Percentiles rank a stretch among this genome's conserved stretches.
Evolutionary conservation across 495 filamentous ascomycete genomes (phyloP).

Genomic region (Penicillium macrosclerotiorum): DNA sequence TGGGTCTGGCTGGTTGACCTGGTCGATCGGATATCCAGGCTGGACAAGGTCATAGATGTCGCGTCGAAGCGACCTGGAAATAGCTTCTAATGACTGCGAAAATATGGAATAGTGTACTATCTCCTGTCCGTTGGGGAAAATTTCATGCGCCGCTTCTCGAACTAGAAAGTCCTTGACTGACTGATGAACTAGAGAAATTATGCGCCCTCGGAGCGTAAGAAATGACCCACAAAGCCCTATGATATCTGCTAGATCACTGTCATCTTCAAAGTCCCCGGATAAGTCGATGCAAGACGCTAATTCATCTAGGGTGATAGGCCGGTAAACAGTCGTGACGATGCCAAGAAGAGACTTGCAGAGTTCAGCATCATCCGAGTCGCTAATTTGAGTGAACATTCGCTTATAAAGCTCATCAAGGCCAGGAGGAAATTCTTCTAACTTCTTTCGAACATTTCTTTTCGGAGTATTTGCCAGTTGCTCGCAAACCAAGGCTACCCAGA

Average conservation of each 20-base stretch:
- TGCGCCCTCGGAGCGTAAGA: conserved; percentile 20
- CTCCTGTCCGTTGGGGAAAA: conserved; percentile 17
- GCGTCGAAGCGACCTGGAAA: conserved; percentile 15
- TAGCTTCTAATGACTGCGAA: conserved; percentile 20
- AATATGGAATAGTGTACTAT: conserved; percentile 28
- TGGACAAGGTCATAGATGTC: conserved; percentile 19
- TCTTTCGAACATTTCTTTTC: not conserved
- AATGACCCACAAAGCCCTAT: conserved; percentile 20
- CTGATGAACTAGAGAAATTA: conserved; percentile 40
- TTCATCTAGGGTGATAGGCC: conserved; percentile 27
- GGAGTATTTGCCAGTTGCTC: conserved; percentile 9
- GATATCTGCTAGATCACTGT: conserved; percentile 3
- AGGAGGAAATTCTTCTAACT: conserved; percentile 8
- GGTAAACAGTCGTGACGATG: conserved; percentile 19
- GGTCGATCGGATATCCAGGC: conserved; percentile 3
- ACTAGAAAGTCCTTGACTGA: conserved; percentile 42
- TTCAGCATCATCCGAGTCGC: conserved; percentile 1
- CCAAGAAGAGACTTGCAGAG: conserved; percentile 14
- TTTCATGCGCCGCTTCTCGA: not conserved
- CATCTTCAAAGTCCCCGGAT: not conserved
- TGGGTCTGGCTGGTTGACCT: conserved; percentile 2
- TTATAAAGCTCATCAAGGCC: conserved; percentile 12
- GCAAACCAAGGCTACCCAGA: conserved; percentile 35
- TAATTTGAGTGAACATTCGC: conserved; percentile 17
- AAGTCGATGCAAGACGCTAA: conserved; percentile 15